Evolutionary conservation across 495 filamentous ascomycete genomes (phyloP).

Genomic region (Margaritispora aquatica): DNA sequence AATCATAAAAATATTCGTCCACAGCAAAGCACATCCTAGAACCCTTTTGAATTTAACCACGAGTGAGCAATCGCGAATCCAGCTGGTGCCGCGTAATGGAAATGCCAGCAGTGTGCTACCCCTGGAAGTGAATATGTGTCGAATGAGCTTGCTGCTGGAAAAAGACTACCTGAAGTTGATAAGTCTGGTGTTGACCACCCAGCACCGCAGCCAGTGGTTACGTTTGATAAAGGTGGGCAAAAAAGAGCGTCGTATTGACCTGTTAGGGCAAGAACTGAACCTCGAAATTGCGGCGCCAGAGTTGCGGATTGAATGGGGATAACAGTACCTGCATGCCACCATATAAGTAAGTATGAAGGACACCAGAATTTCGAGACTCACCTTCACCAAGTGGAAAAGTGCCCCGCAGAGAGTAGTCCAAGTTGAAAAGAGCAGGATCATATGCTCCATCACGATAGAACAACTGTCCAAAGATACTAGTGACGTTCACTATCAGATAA

Average conservation of each 20-base stretch:
- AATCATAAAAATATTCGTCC: neutral
- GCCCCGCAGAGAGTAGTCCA: slow-evolving; percentile 7
- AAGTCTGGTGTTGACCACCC: neutral
- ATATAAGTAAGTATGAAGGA: neutral
- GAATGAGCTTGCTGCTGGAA: neutral
- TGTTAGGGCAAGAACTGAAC: slow-evolving; percentile 5
- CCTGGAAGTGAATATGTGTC: slow-evolving; percentile 36
- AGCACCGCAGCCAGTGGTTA: neutral
- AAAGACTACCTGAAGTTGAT: neutral
- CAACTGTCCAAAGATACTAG: slow-evolving; percentile 12
- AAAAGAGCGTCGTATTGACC: slow-evolving; percentile 10
- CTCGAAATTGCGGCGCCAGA: neutral
- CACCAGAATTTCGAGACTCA: neutral
- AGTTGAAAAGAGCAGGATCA: neutral
- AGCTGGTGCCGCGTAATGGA: slow-evolving; percentile 41
- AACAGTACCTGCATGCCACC: slow-evolving; percentile 19
- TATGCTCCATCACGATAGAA: slow-evolving; percentile 37
- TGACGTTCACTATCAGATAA: slow-evolving; percentile 16
- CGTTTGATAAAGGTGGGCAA: slow-evolving; percentile 23
- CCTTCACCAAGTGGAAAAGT: slow-evolving; percentile 11
- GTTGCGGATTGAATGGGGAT: slow-evolving; percentile 25
- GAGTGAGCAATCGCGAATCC: slow-evolving; percentile 32
- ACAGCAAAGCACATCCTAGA: neutral
- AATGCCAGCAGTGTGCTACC: slow-evolving; percentile 44
- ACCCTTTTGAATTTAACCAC: slow-evolving; percentile 15